Evolutionary conservation across 108 stramenopile genomes (phyloP).

Genomic region (Fragilaria crotonensis): DNA sequence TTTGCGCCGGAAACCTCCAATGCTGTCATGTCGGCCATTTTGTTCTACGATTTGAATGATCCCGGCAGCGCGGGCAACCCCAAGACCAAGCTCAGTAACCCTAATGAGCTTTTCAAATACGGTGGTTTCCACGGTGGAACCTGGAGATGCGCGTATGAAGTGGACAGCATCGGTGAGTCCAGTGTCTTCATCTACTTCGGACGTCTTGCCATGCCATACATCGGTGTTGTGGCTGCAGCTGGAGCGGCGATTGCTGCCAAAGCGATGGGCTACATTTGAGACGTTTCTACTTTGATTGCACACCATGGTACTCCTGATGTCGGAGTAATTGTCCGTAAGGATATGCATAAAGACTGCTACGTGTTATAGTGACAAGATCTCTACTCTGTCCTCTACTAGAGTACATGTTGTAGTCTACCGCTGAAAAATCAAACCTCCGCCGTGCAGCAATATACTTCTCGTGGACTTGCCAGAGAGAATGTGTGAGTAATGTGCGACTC

Average conservation of each 20-base stretch:
- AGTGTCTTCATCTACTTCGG: slow-evolving; percentile 89
- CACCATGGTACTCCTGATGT: slow-evolving; percentile 37
- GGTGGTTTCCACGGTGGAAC: slow-evolving; percentile 93
- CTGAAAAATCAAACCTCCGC: too few species aligned
- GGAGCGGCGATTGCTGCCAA: slow-evolving; percentile 47
- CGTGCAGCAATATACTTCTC: too few species aligned
- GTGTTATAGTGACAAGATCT: too few species aligned
- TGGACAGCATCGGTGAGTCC: slow-evolving; percentile 92
- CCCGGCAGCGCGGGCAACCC: slow-evolving; percentile 69
- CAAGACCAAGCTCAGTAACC: slow-evolving; percentile 70
- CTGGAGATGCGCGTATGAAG: slow-evolving; percentile 93
- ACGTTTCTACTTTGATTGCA: slow-evolving; percentile 43
- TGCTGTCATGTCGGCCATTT: slow-evolving; percentile 93
- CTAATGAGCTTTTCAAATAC: slow-evolving; percentile 92
- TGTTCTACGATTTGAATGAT: slow-evolving; percentile 86
- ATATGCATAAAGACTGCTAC: too few species aligned
- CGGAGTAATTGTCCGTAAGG: slow-evolving; percentile 33
- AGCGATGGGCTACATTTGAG: slow-evolving; percentile 27
- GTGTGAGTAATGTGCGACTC: too few species aligned
- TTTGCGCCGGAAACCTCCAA: slow-evolving; percentile 95
- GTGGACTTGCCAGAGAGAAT: too few species aligned
- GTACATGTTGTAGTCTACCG: too few species aligned
- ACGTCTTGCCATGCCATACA: slow-evolving; percentile 60
- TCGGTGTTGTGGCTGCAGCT: slow-evolving; percentile 38
- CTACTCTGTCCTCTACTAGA: too few species aligned